A percentile compares a stretch with the other conserved stretches of the same genome.
phyloP scores from a whole-genome alignment of 306 rosid genomes.

The Abrus precatorius region DNA sequence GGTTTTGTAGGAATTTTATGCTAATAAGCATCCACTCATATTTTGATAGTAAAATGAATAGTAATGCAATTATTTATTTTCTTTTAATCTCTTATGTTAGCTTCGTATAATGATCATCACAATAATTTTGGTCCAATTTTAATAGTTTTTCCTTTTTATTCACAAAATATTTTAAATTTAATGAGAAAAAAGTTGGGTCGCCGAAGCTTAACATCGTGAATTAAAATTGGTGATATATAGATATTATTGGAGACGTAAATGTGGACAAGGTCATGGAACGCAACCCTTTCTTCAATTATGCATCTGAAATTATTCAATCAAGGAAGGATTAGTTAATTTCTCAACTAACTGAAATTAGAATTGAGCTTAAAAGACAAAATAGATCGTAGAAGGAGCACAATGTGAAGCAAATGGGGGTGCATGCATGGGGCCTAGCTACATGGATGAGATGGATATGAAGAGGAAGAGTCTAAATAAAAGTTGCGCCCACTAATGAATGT shows the following conservation, averaged over 20 bases:
- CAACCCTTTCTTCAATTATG: neutral
- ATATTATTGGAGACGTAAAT: slow-evolving; percentile 1
- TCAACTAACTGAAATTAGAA: slow-evolving; percentile 34
- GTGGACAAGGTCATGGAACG: slow-evolving; percentile 5
- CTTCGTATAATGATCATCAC: neutral
- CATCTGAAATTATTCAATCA: neutral
- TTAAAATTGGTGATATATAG: neutral
- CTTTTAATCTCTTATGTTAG: neutral
- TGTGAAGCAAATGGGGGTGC: neutral
- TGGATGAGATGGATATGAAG: neutral
- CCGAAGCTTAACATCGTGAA: neutral
- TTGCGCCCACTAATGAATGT: slow-evolving; percentile 59
- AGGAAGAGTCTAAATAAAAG: slow-evolving; percentile 35
- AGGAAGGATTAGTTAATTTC: slow-evolving; percentile 9
- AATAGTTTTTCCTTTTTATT: neutral
- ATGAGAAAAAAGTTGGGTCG: no score
- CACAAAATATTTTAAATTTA: neutral
- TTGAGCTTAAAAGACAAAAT: neutral
- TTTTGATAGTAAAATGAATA: neutral
- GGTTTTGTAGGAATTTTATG: neutral
- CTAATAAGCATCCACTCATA: neutral
- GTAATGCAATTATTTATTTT: neutral
- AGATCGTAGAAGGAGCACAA: neutral
- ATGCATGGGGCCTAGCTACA: slow-evolving; percentile 32
- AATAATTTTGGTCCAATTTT: neutral